Evolutionary conservation across 768 basidiomycete species (phyloP).

Genomic region (Lentinula raphanica): DNA sequence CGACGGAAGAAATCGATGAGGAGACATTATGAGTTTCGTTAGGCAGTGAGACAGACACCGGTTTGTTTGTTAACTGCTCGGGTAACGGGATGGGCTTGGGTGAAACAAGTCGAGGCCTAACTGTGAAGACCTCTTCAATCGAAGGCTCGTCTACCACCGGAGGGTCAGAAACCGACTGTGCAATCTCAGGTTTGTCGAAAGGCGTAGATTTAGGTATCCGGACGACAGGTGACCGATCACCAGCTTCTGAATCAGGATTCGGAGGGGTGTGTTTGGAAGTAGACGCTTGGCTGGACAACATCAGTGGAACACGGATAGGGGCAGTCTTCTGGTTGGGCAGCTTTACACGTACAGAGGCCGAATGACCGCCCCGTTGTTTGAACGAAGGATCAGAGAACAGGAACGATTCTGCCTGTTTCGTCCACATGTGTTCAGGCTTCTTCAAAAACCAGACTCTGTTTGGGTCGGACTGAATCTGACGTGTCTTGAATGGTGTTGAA

Average conservation of each 20-base stretch:
- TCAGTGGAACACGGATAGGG: conserved; percentile 36
- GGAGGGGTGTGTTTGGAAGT: conserved; percentile 14
- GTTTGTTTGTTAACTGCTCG: conserved; percentile 10
- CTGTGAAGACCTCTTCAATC: conserved; percentile 54
- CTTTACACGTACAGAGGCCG: conserved; percentile 54
- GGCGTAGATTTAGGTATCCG: conserved; percentile 43
- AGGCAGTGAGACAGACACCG: conserved; percentile 8
- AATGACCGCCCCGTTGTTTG: conserved; percentile 54
- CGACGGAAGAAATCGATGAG: conserved; percentile 20
- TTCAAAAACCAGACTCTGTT: conserved; percentile 62
- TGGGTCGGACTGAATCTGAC: conserved; percentile 25
- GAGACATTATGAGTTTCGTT: conserved; percentile 19
- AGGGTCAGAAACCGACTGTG: conserved; percentile 1
- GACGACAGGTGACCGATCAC: conserved; percentile 45
- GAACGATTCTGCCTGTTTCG: conserved; percentile 74
- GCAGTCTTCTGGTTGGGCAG: conserved; percentile 45
- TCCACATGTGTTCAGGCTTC: conserved; percentile 81
- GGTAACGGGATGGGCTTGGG: conserved; percentile 28
- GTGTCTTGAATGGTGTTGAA: conserved; percentile 23
- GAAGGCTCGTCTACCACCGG: conserved; percentile 31
- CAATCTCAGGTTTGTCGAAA: conserved; percentile 29
- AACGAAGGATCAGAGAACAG: conserved; percentile 59
- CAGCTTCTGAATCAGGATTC: conserved; percentile 30
- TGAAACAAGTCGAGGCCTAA: conserved; percentile 44
- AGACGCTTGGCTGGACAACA: conserved; percentile 16